These are phyloP conservation scores for Tubosaeta sp. DNA, from an alignment of 768 basidiomycete genomes.

Conservation along the genomic window DNA sequence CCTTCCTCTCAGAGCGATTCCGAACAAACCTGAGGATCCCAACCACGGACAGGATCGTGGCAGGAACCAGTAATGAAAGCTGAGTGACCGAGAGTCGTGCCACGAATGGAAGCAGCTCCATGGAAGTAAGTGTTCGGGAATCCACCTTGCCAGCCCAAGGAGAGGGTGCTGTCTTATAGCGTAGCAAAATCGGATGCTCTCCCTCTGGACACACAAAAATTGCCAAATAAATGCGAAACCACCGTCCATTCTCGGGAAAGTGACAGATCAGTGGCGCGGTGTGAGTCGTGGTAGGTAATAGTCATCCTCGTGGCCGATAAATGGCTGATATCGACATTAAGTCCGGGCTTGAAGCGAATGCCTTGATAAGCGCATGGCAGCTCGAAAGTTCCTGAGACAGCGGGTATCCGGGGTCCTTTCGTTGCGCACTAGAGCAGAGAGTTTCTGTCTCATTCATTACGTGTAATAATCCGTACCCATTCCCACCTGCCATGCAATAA, in stretches of 20 bases:
- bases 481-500: background rate
- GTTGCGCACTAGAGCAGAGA: background rate
- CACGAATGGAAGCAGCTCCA: background rate
- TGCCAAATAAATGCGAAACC: background rate
- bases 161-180: background rate
- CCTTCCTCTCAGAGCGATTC: background rate
- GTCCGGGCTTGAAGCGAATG: background rate
- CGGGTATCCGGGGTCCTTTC: background rate
- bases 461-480: background rate
- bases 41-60: background rate
- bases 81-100: background rate
- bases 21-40: background rate
- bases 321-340: background rate
- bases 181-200: background rate
- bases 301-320: background rate
- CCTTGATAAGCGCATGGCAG: background rate
- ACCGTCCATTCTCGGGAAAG: background rate
- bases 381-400: background rate
- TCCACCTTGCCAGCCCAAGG: background rate
- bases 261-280: background rate
- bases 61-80: background rate
- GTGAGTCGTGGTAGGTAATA: background rate
- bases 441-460: background rate
- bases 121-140: background rate
- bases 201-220: background rate